Evolutionary conservation across 176 grass and related monocot genomes (phyloP).

Genomic region (Triticum urartu): DNA sequence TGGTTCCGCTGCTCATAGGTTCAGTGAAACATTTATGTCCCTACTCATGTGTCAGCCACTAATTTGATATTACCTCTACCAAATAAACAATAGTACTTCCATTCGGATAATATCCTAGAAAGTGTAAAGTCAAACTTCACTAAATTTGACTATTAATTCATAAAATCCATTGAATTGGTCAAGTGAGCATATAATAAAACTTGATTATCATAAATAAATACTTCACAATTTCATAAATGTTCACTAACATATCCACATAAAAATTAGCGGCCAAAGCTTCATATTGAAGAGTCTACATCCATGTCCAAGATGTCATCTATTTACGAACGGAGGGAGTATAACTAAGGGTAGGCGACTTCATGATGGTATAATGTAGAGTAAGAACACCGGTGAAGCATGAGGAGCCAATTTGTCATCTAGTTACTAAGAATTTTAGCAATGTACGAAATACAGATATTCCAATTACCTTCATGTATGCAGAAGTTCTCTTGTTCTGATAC

Average conservation of each 20-base stretch:
- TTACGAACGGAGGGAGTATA: background rate
- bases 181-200: background rate
- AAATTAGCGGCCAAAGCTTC: background rate
- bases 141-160: background rate
- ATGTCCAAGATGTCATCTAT: background rate
- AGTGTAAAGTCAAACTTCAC: background rate
- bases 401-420: background rate
- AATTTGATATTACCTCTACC: background rate
- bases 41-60: background rate
- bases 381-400: background rate
- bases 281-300: background rate
- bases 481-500: slow-evolving; percentile 19
- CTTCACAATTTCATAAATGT: background rate
- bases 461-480: slow-evolving; percentile 41
- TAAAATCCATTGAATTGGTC: background rate
- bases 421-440: slow-evolving; percentile 9
- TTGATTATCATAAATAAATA: background rate
- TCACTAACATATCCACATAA: background rate
- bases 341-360: background rate
- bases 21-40: background rate
- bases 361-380: background rate
- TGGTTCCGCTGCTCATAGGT: background rate
- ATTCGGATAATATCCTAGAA: background rate
- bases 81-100: background rate
- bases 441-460: background rate